Evolutionary conservation across 352 stramenopile genomes (phyloP), one percentile per base, ranked within the genome.

Genomic region (Globisporangium nodosum): DNA sequence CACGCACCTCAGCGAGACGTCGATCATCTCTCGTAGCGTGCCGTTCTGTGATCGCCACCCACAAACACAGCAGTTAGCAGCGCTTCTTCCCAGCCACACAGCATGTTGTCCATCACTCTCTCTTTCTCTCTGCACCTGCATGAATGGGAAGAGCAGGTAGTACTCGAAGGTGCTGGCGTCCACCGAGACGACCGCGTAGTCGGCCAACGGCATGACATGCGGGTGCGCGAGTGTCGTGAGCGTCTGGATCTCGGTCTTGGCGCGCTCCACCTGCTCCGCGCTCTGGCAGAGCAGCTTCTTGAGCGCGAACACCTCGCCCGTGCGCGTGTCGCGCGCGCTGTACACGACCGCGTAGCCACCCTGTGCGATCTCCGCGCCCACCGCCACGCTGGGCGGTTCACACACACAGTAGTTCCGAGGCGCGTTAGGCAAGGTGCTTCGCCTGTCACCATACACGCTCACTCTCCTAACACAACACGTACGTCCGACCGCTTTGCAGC

Each of bases 201-300:
- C 85, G 27, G 68, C 71, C 8, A 96, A 64, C 18, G 87, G 77
- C 87, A 97, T 94, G 35, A 96, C 77, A 58, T 96, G 81, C 6
- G 79, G 78, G 58, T 96, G 84, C 3, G 60, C 24, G 52, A 96
- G 90, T 35, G 77, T 65, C 37, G 78, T 82, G 57, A 90, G 84
- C 45, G 78, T 81, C 65, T 87, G 67, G 50, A 96, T 94, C 73
- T 96, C 88, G 45, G 79, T 64, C 69, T 91, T 86, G 33, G 80
- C 85, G 56, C 85, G 66, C 46, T 87, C 71, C 56, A 84, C 74
- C 66, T 96, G 88, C 64, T 96, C 87, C 30, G 87, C 64, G 35
- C 78, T 84, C 64, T 95, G 87, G 65, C 85, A 94, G 54, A 94
- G 37, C 20, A 96, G 82, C 69, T 96, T 96, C 72, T 96, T 96